These are phyloP conservation scores for Adansonia grandidieri DNA, from an alignment of 441 rosid species.

Conservation along the genomic window DNA sequence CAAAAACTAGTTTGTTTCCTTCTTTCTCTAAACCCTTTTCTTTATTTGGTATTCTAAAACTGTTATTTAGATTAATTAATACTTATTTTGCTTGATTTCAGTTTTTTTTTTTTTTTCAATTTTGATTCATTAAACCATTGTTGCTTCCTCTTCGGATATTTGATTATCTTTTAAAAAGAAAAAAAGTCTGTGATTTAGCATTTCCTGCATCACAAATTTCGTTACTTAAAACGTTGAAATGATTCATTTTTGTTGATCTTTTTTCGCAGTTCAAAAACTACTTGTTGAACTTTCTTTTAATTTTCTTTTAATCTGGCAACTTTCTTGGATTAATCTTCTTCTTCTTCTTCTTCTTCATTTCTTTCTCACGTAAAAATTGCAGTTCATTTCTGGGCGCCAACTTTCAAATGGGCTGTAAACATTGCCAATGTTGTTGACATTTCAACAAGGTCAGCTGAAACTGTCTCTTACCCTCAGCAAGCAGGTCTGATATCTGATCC, in stretches of 20 bases:
- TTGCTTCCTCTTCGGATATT: neutral
- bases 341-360: too few relatives aligned
- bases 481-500: conserved; percentile 32
- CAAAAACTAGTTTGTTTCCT: conserved; percentile 63
- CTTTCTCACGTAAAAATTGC: conserved; percentile 11
- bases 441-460: conserved; percentile 50
- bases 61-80: neutral
- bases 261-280: too few relatives aligned
- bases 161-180: neutral
- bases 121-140: neutral
- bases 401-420: conserved; percentile 59
- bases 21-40: neutral
- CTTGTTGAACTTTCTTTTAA: neutral
- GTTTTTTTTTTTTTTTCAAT: neutral
- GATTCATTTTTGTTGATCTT: too few relatives aligned
- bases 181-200: neutral
- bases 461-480: conserved; percentile 57
- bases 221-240: too few relatives aligned
- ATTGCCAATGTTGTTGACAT: conserved; percentile 54
- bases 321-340: neutral
- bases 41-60: neutral
- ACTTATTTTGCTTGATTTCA: neutral
- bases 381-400: conserved; percentile 71
- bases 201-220: neutral
- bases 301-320: neutral